Percentiles rank a stretch among this genome's conserved stretches.
Evolutionary conservation across 768 basidiomycete species (phyloP).

Genomic region (Pisolithus microcarpus): DNA sequence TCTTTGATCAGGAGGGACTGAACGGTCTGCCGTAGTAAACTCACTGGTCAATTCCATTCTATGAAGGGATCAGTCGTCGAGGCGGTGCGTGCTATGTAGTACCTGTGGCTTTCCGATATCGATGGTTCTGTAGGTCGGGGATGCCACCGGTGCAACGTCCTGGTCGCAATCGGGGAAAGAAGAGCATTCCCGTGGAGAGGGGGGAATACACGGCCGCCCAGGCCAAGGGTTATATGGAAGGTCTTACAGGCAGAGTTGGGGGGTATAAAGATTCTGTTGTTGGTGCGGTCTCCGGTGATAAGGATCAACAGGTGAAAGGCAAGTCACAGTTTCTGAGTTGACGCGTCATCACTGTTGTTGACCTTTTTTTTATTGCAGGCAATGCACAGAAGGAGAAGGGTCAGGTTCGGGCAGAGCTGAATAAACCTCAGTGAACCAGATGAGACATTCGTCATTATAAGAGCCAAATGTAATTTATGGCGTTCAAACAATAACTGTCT

Average conservation of each 20-base stretch:
- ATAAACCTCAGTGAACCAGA: slow-evolving; percentile 26
- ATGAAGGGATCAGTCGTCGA: slow-evolving; percentile 31
- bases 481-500: no score
- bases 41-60: slow-evolving; percentile 30
- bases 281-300: slow-evolving; percentile 52
- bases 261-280: slow-evolving; percentile 50
- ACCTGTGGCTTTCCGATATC: neutral
- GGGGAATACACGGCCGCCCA: slow-evolving; percentile 41
- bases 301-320: slow-evolving; percentile 43
- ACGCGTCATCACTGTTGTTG: neutral
- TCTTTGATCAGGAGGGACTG: no score
- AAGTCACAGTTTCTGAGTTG: neutral
- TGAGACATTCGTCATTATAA: no score
- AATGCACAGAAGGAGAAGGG: slow-evolving; percentile 52
- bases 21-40: slow-evolving; percentile 21
- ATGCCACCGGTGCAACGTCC: slow-evolving; percentile 34
- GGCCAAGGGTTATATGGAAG: slow-evolving; percentile 45
- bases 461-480: no score
- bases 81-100: slow-evolving; percentile 16
- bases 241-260: slow-evolving; percentile 34
- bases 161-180: slow-evolving; percentile 43
- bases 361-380: slow-evolving; percentile 27
- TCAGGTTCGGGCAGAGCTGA: slow-evolving; percentile 44
- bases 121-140: slow-evolving; percentile 27
- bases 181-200: slow-evolving; percentile 44